Conservation (phyloP, 1,284 basidiomycete species). For the Inonotus hispidus region DNA sequence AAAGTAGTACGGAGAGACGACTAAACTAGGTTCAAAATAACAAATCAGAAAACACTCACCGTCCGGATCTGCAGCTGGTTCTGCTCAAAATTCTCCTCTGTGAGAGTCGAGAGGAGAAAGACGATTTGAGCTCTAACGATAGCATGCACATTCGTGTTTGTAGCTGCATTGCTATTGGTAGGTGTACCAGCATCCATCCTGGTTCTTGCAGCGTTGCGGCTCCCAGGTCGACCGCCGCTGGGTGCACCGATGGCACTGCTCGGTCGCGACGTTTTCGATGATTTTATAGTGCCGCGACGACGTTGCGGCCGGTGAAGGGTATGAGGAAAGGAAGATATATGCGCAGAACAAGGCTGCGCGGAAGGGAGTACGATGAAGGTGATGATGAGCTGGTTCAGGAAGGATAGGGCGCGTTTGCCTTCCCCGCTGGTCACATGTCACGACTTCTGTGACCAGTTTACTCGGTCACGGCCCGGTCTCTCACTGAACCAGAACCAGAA, state of each 20-base stretch:
- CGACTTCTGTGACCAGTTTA: neutral
- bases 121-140: slow-evolving; percentile 90
- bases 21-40: neutral
- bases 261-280: slow-evolving; percentile 16
- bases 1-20: neutral
- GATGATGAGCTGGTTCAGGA: slow-evolving; percentile 9
- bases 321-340: slow-evolving; percentile 1
- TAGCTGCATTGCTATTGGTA: slow-evolving; percentile 11
- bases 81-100: slow-evolving; percentile 91
- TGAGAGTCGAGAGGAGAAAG: slow-evolving; percentile 88
- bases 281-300: slow-evolving; percentile 1
- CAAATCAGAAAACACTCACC: slow-evolving; percentile 43
- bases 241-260: slow-evolving; percentile 16
- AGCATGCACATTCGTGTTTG: slow-evolving; percentile 54
- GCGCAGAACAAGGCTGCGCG: slow-evolving; percentile 11
- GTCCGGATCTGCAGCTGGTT: slow-evolving; percentile 89
- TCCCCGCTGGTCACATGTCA: neutral
- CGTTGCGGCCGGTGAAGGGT: neutral
- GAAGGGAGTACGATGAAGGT: slow-evolving; percentile 3
- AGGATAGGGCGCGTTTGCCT: neutral
- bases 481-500: too few species aligned
- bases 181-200: slow-evolving; percentile 32
- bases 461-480: neutral
- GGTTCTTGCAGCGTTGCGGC: slow-evolving; percentile 15
- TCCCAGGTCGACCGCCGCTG: slow-evolving; percentile 18